Evolutionary conservation across 176 grass and related monocot species (phyloP), one percentile per base, ranked within the genome.

Genomic region (Bolboschoenus planiculmis): DNA sequence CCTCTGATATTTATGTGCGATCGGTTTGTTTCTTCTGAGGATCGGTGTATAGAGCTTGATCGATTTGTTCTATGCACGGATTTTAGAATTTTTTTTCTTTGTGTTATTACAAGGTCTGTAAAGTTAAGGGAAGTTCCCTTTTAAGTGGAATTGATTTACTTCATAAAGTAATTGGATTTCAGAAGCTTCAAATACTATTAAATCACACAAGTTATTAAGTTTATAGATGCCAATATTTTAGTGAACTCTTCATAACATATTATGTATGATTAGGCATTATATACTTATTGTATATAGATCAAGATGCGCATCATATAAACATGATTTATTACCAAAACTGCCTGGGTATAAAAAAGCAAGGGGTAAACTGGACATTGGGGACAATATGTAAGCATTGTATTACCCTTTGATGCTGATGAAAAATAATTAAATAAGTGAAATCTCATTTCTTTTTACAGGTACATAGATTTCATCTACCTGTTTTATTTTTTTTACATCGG

Each of bases 91-190:
- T 53, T 75, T 60, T 51, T 53, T n/a, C n/a, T n/a, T n/a, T n/a
- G n/a, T 11, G 53, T 74, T 82, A 30, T 72, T 68, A 20, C 23
- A 55, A 82, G 29, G 58, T 16, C 14, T 81, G 54, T 85, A 21
- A 73, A 26, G 20, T 71, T 42, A 11, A 68, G n/a, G 34, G 46
- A 73, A 73, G 36, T 46, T 43, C 7, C 21, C 8, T 27, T 73
- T 72, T 20, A 33, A 68, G 34, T 68, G 7, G 37, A 46, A 47
- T 46, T 6, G 40, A 73, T 47, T 73, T 27, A n/a, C 23, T 74
- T 10, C 2, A 74, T 74, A 48, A 74, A 71, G 37, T 73, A 73
- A 4, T 44, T 77, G 15, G 4, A 53, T 51, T 53, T 51, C 46
- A 77, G 46, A n/a, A 77, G 26, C 24, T 53, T 50, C 15, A 16